Evolutionary conservation across 148 eudicot genomes (phyloP), one percentile per base, ranked within the genome.

Genomic region (Chenopodium formosanum): DNA sequence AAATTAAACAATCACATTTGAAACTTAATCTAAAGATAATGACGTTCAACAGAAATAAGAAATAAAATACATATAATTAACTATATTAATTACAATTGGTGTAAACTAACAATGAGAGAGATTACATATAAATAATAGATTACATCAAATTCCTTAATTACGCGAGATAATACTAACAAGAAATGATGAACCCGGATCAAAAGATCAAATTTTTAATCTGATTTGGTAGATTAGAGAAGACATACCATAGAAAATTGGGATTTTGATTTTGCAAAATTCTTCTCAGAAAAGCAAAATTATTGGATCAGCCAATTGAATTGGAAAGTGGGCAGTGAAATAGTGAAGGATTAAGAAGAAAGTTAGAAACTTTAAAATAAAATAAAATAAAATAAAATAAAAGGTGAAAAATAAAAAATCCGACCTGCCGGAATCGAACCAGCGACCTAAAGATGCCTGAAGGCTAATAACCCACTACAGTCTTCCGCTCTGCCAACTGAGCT

Each of bases 391-490:
- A 3, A 17, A 12, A 12, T 1, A 27, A n/a, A n/a, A 3, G 13
- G 2, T 0, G 56, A 56, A 74, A 40, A 1, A 31, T 31, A 31
- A 80, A 66, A 65, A 52, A 12, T 87, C 89, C 93, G 89, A 90
- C 91, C 91, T 86, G 79, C 93, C 91, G 90, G 91, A 89, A 87
- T 90, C 93, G 90, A 89, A 89, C 93, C 90, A 90, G 90, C 78
- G 91, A 90, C 93, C 91, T 89, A 86, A 90, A 66, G 74, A 83
- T 78, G 67, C 32, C 81, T 63, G 79, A 78, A 44, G 80, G 63
- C 3, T 12, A 1, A 29, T 1, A 23, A 66, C 81, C 85, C 9
- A 83, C 85, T 83, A 79, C 83, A 84, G 86, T 86, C 83, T 81
- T 80, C 88, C 85, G 83, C 85, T 77, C 78, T 75, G 75, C 86